Evolutionary conservation across 371 early-diverging fungal species (phyloP), one percentile per base, ranked within the genome.

Genomic region (Coemansia sp.): DNA sequence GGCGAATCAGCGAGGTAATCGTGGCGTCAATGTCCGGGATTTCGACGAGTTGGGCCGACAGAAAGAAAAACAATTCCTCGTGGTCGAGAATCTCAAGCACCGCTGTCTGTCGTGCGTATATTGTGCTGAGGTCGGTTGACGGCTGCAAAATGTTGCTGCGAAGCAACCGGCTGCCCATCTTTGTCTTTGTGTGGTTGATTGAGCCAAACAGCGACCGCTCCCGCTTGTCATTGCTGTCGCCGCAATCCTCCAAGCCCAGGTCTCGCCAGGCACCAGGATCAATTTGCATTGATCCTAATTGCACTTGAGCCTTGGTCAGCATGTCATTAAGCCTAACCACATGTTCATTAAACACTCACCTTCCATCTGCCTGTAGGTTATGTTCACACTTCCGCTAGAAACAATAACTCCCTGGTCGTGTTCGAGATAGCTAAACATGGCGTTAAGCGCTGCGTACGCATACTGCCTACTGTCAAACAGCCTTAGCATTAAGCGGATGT

Each of bases 1-100:
- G 71, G 50, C 83, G 82, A 42, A 83, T 78, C 51, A 82, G 66
- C 85, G 62, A 54, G 12, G 77, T 69, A 7, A 79, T 79, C 7
- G 64, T 62, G 11, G 69, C 54, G 53, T 79, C 79, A 14, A 80
- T 69, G 24, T 79, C 79, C 2, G 79, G 79, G 2, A 75, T 37
- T 3, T 36, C 44, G 1, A 60, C 57, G 12, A 79, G 58, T 3
- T 47, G 46, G 24, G 66, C 38, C 0, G 75, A 77, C 10, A 79
- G 46, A 5, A 44, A 54, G 54, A 79, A 79, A 36, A 79, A 79
- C 4, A 62, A 3, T 31, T 64, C 59, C 39, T 79, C 79, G 16
- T 49, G 58, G 37, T 74, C 72, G 6, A 74, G 60, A 0, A 74
- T 46, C 31, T 65, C 75, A 1, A 60, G 43, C 0, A 72, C 72